Evolutionary conservation across 805 yeast species (phyloP), one percentile per base, ranked within the genome.

Genomic region (Kluyveromyces wickerhamii): DNA sequence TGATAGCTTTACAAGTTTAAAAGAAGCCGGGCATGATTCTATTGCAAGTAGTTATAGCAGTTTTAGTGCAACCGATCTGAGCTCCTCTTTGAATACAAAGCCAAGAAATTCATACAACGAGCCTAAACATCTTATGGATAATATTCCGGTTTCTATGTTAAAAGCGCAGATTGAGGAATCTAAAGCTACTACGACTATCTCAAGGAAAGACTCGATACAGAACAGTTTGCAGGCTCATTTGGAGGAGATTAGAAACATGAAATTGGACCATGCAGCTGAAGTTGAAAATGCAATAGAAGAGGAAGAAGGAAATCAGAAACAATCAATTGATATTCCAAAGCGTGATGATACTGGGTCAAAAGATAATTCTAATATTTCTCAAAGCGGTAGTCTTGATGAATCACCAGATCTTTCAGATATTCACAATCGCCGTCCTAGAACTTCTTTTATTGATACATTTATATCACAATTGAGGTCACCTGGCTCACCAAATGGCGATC

Each of bases 391-490:
- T n/a, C n/a, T n/a, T n/a, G n/a, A n/a, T n/a, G n/a, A n/a, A n/a
- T n/a, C n/a, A n/a, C n/a, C n/a, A n/a, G n/a, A n/a, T n/a, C n/a
- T n/a, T n/a, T 38, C 23, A 21, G 3, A 40, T 10, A 8, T 43
- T 11, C 41, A 39, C 7, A 41, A 40, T n/a, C 41, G 51, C 6
- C 35, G 31, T 3, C 46, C 46, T 14, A 46, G 58, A 13, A 42
- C 46, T 16, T 57, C 62, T 1, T 57, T 57, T 29, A 51, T 57
- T 17, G 62, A 54, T 32, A 50, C 58, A 10, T 54, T 48, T 27
- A 50, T 57, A 48, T 38, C 52, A 3, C 54, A 45, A 27, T 38
- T 42, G 29, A 29, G 48, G 9, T 46, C 49, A 15, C 48, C 60
- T 1, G 40, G 41, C 2, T 35, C 39, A 7, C 42, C 38, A n/a